Evolutionary conservation across 2,329 filamentous ascomycete genomes (phyloP), one percentile per base, ranked within the genome.

Genomic region (Alternaria solani): DNA sequence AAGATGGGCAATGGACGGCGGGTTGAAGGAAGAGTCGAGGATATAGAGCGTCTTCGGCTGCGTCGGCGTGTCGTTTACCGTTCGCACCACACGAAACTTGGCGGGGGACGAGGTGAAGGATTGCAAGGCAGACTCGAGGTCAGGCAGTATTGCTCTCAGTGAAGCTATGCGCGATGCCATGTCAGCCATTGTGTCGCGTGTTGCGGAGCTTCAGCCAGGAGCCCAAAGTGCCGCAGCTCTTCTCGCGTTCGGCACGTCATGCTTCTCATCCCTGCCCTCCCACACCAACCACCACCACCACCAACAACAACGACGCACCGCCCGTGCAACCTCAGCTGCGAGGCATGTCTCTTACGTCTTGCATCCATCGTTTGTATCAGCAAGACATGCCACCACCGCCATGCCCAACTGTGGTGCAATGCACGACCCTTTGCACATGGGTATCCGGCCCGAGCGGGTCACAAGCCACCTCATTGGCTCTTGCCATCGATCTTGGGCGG

Each of bases 1-100:
- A 18, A 85, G 78, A 69, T 90, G 87, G 9, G 87, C 88, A 53
- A 81, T 78, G 3, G 86, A 87, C 1, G 88, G 88, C 11, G 88
- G 88, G 63, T 90, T 90, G 82, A 89, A 89, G 25, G 86, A 88
- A 0, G 87, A 89, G 71, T 89, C 88, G 46, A 89, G 81, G 56
- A 90, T 86, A 75, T 87, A 88, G 53, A 90, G 82, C 1, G 81
- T 84, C 62, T 70, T 74, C 9, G 76, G 75, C 46, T 73, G 68
- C 11, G 64, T 69, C 2, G 63, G 51, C 18, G 70, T 69, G 56
- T 73, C 70, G 64, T 78, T 78, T 26, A 78, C 62, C 4, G 74
- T 78, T 8, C 68, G 71, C 6, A 79, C 75, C 20, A 79, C 66
- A 51, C 72, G 74, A 52, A 79, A 78, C 49, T 71, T 76, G 28